Evolutionary conservation across 106 monocot species (phyloP).

Genomic region (Dactylorhiza incarnata): DNA sequence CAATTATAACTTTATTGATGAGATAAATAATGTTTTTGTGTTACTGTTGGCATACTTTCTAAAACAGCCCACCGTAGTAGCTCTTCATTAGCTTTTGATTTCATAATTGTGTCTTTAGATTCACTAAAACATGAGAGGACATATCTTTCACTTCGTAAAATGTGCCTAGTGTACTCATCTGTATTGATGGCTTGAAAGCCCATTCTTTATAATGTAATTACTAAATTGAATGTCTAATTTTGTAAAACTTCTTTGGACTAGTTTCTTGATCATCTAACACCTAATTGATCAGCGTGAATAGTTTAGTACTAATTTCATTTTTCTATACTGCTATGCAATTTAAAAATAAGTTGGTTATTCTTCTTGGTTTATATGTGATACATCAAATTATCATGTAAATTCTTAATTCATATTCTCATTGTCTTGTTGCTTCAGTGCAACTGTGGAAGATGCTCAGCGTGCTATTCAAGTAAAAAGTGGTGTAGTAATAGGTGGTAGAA

Average conservation of each 20-base stretch:
- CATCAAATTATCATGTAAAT: background rate
- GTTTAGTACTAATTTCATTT: background rate
- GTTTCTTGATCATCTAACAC: background rate
- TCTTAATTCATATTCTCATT: background rate
- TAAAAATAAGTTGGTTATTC: background rate
- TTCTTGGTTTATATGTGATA: background rate
- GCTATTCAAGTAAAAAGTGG: constrained; percentile 82
- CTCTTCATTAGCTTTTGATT: background rate
- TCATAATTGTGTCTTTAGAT: background rate
- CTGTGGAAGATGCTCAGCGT: constrained; percentile 65
- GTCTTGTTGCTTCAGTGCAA: constrained; percentile 39
- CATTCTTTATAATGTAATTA: background rate
- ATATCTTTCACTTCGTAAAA: background rate
- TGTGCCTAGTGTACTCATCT: background rate
- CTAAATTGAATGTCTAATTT: background rate
- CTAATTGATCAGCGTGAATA: background rate
- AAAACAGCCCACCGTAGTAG: background rate
- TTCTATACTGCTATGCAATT: background rate
- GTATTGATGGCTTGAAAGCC: background rate
- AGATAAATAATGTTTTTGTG: background rate
- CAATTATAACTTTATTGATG: background rate
- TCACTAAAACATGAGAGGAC: background rate
- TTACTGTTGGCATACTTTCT: background rate
- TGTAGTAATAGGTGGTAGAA: constrained; percentile 56
- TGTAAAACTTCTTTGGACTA: background rate